Evolutionary conservation across 2,329 filamentous ascomycete species (phyloP).

Genomic region (Trichophyton schoenleinii): DNA sequence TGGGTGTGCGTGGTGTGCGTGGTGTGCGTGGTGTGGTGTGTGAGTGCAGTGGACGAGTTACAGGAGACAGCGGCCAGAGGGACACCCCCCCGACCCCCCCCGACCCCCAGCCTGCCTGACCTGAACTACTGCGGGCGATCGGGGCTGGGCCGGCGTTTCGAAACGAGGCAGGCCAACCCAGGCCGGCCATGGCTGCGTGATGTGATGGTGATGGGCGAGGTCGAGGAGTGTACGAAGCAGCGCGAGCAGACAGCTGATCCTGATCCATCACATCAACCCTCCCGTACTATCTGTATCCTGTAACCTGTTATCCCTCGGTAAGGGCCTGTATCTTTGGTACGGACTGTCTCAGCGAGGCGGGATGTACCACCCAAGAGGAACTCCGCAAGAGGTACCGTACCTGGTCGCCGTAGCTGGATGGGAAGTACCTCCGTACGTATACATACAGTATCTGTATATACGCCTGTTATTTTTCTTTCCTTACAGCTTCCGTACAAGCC

Average conservation of each 20-base stretch:
- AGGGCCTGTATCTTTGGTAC: background rate
- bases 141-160: slow-evolving; percentile 1
- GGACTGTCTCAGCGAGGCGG: background rate
- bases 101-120: too few species aligned
- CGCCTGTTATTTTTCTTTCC: too few species aligned
- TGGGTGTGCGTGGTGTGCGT: too few species aligned
- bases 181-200: background rate
- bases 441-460: too few species aligned
- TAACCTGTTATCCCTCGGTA: background rate
- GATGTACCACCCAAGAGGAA: background rate
- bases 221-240: background rate
- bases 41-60: too few species aligned
- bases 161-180: background rate
- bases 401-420: too few species aligned
- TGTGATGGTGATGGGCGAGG: background rate
- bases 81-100: too few species aligned
- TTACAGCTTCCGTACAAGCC: background rate
- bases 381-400: too few species aligned
- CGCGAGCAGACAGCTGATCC: background rate
- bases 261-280: background rate
- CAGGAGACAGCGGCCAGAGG: too few species aligned
- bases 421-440: too few species aligned
- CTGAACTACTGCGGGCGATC: background rate
- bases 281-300: background rate
- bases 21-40: too few species aligned